These are phyloP conservation scores for Amauroascus niger DNA, from an alignment of 2,329 filamentous ascomycete genomes.

Conservation along the genomic window DNA sequence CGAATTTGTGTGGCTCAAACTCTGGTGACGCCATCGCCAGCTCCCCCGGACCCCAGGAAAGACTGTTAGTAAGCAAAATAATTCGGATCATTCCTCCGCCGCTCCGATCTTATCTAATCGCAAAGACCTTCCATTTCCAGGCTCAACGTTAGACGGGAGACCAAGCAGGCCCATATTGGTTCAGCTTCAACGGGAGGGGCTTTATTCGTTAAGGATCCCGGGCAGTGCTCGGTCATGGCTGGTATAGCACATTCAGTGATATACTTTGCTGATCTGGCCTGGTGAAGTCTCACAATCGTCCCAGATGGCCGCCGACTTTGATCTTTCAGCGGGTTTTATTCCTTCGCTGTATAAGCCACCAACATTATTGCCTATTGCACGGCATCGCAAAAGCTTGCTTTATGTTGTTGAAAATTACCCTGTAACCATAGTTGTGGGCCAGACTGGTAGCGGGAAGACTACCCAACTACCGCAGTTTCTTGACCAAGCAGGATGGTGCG, in stretches of 20 bases:
- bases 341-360: conserved; percentile 79
- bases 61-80: background rate
- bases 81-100: too few species aligned
- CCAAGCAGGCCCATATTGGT: background rate
- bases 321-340: conserved; percentile 48
- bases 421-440: conserved; percentile 81
- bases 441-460: conserved; percentile 91
- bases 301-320: conserved; percentile 37
- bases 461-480: conserved; percentile 92
- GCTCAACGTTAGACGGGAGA: background rate
- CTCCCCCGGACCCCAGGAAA: background rate
- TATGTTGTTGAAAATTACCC: conserved; percentile 78
- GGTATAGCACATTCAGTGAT: background rate
- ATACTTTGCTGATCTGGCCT: background rate
- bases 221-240: conserved; percentile 1
- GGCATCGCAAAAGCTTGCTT: conserved; percentile 66
- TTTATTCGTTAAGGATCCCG: background rate
- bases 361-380: conserved; percentile 73
- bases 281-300: background rate
- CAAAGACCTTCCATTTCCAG: background rate
- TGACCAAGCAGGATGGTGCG: conserved; percentile 79
- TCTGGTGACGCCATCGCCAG: conserved; percentile 11
- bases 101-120: background rate
- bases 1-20: conserved; percentile 9
- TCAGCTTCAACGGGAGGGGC: background rate